A percentile compares a stretch with the other conserved stretches of the same genome.
Evolutionary conservation across 2,329 filamentous ascomycete species (phyloP).

Genomic region (Exophiala calicioides): DNA sequence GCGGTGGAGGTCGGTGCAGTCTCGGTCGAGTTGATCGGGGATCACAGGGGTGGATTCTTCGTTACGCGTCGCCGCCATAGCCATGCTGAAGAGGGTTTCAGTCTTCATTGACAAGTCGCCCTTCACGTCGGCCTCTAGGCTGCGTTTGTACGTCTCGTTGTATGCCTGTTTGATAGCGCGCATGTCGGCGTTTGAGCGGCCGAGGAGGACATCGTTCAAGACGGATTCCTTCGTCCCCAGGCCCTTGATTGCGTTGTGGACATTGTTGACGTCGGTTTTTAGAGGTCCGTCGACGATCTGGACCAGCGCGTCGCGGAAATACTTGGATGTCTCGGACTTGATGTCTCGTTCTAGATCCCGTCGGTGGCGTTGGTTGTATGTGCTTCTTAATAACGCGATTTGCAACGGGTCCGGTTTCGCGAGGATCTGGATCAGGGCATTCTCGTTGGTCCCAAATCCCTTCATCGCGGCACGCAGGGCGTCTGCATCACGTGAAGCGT

Average conservation of each 20-base stretch:
- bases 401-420: conserved; percentile 76
- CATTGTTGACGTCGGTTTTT: conserved; percentile 69
- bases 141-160: conserved; percentile 63
- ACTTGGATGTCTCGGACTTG: conserved; percentile 72
- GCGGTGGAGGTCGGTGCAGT: conserved; percentile 74
- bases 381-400: conserved; percentile 65
- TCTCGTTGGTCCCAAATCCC: conserved; percentile 87
- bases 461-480: conserved; percentile 83
- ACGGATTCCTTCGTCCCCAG: conserved; percentile 82
- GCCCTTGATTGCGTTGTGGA: conserved; percentile 73
- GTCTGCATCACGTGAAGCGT: conserved; percentile 69
- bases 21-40: conserved; percentile 71
- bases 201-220: conserved; percentile 82
- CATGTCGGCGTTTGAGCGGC: conserved; percentile 83
- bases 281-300: conserved; percentile 78
- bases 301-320: conserved; percentile 73
- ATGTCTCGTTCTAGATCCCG: conserved; percentile 75
- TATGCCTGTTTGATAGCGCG: conserved; percentile 82
- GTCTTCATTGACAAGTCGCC: conserved; percentile 85
- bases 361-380: conserved; percentile 65
- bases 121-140: conserved; percentile 71
- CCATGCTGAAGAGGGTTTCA: conserved; percentile 78
- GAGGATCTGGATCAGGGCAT: conserved; percentile 68
- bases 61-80: conserved; percentile 70
- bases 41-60: conserved; percentile 77